Percentiles rank a stretch among this genome's conserved stretches.
These are phyloP conservation scores for Phytophthora tentaculata DNA, from an alignment of 352 stramenopile genomes.

Conservation along the genomic window DNA sequence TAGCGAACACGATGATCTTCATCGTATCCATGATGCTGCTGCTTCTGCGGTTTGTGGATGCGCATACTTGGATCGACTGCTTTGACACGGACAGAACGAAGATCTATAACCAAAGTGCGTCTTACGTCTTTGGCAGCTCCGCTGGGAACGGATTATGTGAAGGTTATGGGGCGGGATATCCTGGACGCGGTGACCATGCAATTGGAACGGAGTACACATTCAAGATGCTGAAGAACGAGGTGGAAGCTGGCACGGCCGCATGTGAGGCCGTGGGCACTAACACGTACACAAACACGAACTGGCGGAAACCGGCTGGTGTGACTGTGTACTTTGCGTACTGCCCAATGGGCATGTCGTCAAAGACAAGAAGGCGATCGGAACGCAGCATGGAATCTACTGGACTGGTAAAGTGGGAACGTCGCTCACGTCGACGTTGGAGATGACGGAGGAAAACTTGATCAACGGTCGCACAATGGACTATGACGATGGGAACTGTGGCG, in stretches of 20 bases:
- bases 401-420: constrained; percentile 45
- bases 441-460: constrained; percentile 54
- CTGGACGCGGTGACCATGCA: constrained; percentile 49
- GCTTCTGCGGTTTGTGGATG: constrained; percentile 4
- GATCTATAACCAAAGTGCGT: constrained; percentile 64
- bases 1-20: background rate
- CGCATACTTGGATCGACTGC: constrained; percentile 70
- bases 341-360: constrained; percentile 71
- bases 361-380: constrained; percentile 70
- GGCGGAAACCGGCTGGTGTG: constrained; percentile 59
- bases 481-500: constrained; percentile 68
- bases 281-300: constrained; percentile 59
- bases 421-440: constrained; percentile 56
- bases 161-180: constrained; percentile 67
- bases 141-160: constrained; percentile 69
- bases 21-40: background rate
- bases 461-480: constrained; percentile 53
- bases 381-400: constrained; percentile 71
- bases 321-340: constrained; percentile 61
- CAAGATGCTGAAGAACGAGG: constrained; percentile 76
- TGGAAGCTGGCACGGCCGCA: constrained; percentile 51
- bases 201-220: constrained; percentile 69
- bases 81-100: constrained; percentile 59
- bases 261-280: constrained; percentile 48
- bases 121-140: constrained; percentile 78